phyloP scores from a whole-genome alignment of 2,329 filamentous ascomycete species.

The Zymoseptoria ardabiliae region DNA sequence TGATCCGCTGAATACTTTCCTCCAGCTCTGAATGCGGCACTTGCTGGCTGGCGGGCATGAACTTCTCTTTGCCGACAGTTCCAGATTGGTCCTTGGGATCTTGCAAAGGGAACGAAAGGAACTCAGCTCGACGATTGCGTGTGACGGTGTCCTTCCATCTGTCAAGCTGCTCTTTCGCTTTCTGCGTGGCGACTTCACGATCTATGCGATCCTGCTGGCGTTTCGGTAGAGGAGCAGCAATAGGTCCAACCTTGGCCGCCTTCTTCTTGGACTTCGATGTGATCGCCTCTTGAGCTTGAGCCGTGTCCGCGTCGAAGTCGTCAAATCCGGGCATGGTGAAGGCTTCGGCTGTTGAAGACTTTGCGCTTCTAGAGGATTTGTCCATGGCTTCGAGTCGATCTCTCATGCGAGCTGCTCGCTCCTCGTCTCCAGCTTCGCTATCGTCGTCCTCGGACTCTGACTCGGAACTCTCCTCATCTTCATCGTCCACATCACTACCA shows the following conservation, averaged over 20 bases:
- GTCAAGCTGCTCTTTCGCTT: slow-evolving; percentile 83
- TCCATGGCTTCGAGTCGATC: slow-evolving; percentile 45
- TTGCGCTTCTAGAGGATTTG: slow-evolving; percentile 2
- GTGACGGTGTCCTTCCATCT: slow-evolving; percentile 95
- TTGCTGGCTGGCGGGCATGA: slow-evolving; percentile 51
- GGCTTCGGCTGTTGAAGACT: slow-evolving; percentile 18
- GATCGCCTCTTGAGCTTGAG: slow-evolving; percentile 64
- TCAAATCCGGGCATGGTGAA: slow-evolving; percentile 41
- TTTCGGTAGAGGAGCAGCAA: slow-evolving; percentile 75
- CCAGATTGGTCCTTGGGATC: slow-evolving; percentile 58
- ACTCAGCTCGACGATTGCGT: slow-evolving; percentile 83
- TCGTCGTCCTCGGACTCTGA: slow-evolving; percentile 43
- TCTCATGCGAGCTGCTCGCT: slow-evolving; percentile 57
- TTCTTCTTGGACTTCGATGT: slow-evolving; percentile 46
- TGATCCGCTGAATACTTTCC: slow-evolving; percentile 75
- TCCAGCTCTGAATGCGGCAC: slow-evolving; percentile 75
- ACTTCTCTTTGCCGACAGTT: slow-evolving; percentile 53
- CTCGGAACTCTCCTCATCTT: slow-evolving; percentile 43
- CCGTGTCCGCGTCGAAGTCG: slow-evolving; percentile 60
- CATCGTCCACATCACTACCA: slow-evolving; percentile 36
- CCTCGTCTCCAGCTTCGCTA: slow-evolving; percentile 43
- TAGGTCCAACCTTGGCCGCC: slow-evolving; percentile 27
- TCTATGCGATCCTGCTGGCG: slow-evolving; percentile 81
- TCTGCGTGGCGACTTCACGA: slow-evolving; percentile 74
- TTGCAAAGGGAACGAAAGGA: slow-evolving; percentile 77